Percentiles rank a stretch among this genome's conserved stretches.
Evolutionary conservation across 805 yeast species (phyloP).

Genomic region (Pichia occidentalis): DNA sequence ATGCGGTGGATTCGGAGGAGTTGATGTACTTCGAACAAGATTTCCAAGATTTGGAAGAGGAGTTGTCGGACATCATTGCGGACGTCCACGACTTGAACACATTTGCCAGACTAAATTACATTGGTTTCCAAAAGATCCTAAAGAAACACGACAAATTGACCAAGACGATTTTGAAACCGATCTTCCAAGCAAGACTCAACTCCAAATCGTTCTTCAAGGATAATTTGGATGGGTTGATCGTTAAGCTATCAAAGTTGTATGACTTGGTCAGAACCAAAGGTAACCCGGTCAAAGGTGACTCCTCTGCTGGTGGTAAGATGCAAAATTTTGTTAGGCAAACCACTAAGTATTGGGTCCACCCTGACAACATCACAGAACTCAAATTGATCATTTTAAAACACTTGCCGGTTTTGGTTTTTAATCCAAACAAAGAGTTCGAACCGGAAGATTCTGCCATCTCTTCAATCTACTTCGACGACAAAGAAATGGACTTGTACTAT

Average conservation of each 20-base stretch:
- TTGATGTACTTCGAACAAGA: conserved; percentile 46
- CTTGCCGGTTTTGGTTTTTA: conserved; percentile 94
- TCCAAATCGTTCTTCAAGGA: conserved; percentile 95
- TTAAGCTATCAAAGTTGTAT: conserved; percentile 79
- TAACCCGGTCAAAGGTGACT: conserved; percentile 89
- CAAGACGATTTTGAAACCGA: conserved; percentile 72
- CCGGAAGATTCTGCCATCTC: conserved; percentile 93
- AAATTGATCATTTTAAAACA: conserved; percentile 89
- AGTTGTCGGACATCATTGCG: conserved; percentile 81
- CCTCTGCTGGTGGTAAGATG: conserved; percentile 96
- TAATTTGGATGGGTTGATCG: conserved; percentile 83
- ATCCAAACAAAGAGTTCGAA: conserved; percentile 93
- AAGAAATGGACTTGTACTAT: conserved; percentile 81
- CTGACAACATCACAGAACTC: conserved; percentile 94
- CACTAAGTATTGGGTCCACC: conserved; percentile 98
- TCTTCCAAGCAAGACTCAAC: conserved; percentile 87
- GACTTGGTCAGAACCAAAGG: conserved; percentile 95
- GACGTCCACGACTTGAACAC: conserved; percentile 96
- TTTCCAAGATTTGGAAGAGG: conserved; percentile 69
- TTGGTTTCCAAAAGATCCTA: conserved; percentile 94
- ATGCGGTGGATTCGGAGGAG: conserved; percentile 32
- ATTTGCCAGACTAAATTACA: conserved; percentile 86
- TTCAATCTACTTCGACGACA: conserved; percentile 91
- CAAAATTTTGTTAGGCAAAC: conserved; percentile 98
- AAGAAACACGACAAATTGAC: conserved; percentile 96